These are phyloP conservation scores for Wickerhamomyces sp. DNA, from an alignment of 1,139 yeast species.

Conservation along the genomic window DNA sequence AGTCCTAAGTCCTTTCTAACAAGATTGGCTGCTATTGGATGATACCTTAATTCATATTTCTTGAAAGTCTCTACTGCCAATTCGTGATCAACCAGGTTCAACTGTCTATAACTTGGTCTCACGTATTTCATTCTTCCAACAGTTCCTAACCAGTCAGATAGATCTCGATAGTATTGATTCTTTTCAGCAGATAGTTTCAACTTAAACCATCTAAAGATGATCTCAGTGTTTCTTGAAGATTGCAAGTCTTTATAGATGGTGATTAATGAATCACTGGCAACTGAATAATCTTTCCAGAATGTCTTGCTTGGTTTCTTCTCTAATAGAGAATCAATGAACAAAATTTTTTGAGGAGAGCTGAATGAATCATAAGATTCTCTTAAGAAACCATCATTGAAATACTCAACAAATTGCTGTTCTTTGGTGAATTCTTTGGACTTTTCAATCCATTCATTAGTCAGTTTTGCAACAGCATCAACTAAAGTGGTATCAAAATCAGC, in stretches of 20 bases:
- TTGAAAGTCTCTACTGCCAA: slow-evolving; percentile 64
- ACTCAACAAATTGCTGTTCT: slow-evolving; percentile 24
- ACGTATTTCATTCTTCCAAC: slow-evolving; percentile 96
- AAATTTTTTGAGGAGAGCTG: slow-evolving; percentile 71
- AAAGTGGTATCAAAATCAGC: slow-evolving; percentile 75
- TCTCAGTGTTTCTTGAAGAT: slow-evolving; percentile 68
- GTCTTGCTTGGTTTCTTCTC: slow-evolving; percentile 18
- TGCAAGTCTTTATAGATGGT: slow-evolving; percentile 26
- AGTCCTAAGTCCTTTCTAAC: slow-evolving; percentile 63
- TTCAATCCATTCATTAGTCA: slow-evolving; percentile 64
- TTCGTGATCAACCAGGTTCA: slow-evolving; percentile 58
- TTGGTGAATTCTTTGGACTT: slow-evolving; percentile 15
- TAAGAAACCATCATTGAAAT: slow-evolving; percentile 26
- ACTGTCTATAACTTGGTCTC: slow-evolving; percentile 72
- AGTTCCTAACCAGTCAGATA: slow-evolving; percentile 83
- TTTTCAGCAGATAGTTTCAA: slow-evolving; percentile 51
- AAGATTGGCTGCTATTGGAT: slow-evolving; percentile 79
- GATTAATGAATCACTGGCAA: slow-evolving; percentile 27
- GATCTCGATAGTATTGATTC: slow-evolving; percentile 38
- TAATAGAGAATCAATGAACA: slow-evolving; percentile 69
- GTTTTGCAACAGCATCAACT: slow-evolving; percentile 64
- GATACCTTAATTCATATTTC: slow-evolving; percentile 56
- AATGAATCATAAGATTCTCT: slow-evolving; percentile 38
- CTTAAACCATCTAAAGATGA: slow-evolving; percentile 71
- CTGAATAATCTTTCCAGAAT: slow-evolving; percentile 25